Evolutionary conservation across 176 grass and related monocot genomes (phyloP), one percentile per base, ranked within the genome.

Genomic region (Pontederia crassipes): DNA sequence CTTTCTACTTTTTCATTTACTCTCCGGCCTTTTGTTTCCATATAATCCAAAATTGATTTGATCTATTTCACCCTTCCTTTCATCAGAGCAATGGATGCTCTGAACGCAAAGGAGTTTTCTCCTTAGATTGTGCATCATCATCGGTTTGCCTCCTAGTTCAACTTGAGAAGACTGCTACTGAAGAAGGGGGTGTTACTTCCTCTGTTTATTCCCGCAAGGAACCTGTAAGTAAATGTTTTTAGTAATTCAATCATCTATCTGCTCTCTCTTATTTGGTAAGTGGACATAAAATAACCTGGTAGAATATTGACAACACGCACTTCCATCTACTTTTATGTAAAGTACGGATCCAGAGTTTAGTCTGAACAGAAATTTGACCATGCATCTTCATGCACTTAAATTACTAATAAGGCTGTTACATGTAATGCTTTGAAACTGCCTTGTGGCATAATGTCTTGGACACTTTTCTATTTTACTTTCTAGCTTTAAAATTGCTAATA

Each of bases 191-290:
- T 48, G 82, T 92, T 68, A 89, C 93, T 57, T 67, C 93, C 46
- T 98, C 88, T 14, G 82, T 86, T 79, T 98, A 98, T 92, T 98
- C 93, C 73, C 88, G 88, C 74, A 98, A 98, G 73, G 93, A 98
- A 74, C 87, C 93, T 79, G 93, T 98, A 85, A 97, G 87, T 71
- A 56, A 59, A 63, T 32, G 54, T 59, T 9, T 65, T 11, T 72
- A 46, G 76, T 54, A 49, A 67, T 61, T 62, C 26, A 40, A 40
- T 7, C 52, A 47, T 11, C 46, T 45, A 4, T 57, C 9, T 56
- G 2, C 24, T 18, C 13, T 46, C 4, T 12, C 14, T 0, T 48
- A 4, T 48, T 18, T 47, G 51, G 11, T 14, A 35, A 32, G 20
- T 46, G 4, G 24, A 46, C 15, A 69, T 17, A 46, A 47, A 20